phyloP scores from a whole-genome alignment of 148 eudicot species.

The Pouteria glomerata region DNA sequence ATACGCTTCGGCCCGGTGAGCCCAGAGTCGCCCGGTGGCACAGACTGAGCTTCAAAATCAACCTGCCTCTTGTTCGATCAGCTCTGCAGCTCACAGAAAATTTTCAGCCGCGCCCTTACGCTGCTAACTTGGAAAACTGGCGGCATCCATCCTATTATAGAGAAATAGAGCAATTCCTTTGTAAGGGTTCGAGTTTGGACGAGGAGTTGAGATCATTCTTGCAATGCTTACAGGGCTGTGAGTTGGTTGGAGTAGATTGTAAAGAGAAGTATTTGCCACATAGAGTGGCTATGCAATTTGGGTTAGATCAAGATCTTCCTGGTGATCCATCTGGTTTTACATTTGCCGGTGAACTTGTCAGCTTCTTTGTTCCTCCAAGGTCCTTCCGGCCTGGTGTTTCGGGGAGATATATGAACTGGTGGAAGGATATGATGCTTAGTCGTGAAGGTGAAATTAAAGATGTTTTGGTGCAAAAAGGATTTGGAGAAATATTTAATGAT shows the following conservation, averaged over 20 bases:
- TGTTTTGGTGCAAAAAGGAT: neutral
- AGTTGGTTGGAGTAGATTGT: conserved; percentile 23
- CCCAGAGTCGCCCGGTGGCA: conserved; percentile 40
- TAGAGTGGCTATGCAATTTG: conserved; percentile 47
- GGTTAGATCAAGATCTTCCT: conserved; percentile 41
- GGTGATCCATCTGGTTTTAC: conserved; percentile 7
- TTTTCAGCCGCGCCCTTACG: conserved; percentile 41
- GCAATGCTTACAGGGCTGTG: conserved; percentile 22
- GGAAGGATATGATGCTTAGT: conserved; percentile 21
- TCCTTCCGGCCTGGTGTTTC: conserved; percentile 27
- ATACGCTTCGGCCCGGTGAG: conserved; percentile 22
- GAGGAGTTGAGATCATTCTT: conserved; percentile 24
- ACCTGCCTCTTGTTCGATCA: conserved; percentile 17
- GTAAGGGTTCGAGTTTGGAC: conserved; percentile 13
- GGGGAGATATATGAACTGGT: conserved; percentile 28
- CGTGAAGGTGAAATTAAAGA: neutral
- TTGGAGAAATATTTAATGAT: neutral
- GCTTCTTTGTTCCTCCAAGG: conserved; percentile 31
- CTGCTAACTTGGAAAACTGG: conserved; percentile 30
- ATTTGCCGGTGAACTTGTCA: neutral
- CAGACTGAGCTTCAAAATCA: conserved; percentile 15
- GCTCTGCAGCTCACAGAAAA: conserved; percentile 7
- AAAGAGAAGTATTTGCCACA: conserved; percentile 35
- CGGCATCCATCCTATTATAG: conserved; percentile 19
- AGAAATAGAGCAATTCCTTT: conserved; percentile 17